A percentile compares a stretch with the other conserved stretches of the same genome.
These are phyloP conservation scores for Solanum habrochaites DNA, from an alignment of 257 asterid species.

Conservation along the genomic window DNA sequence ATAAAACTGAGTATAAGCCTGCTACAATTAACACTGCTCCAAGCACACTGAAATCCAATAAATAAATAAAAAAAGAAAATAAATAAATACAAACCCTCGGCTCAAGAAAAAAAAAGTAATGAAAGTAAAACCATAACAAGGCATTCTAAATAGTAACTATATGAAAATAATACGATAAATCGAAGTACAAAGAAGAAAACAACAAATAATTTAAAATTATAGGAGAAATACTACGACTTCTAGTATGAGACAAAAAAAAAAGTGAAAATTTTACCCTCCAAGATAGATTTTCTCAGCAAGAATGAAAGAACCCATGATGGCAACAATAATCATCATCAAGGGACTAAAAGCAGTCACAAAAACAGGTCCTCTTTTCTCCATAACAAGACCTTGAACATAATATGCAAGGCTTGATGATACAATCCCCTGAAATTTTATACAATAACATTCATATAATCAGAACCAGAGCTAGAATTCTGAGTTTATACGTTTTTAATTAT, in stretches of 20 bases:
- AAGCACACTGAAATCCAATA: slow-evolving; percentile 21
- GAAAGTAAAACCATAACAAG: background rate
- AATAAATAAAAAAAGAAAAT: background rate
- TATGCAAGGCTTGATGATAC: slow-evolving; percentile 52
- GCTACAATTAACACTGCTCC: slow-evolving; percentile 44
- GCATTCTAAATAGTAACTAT: background rate
- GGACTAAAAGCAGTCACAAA: slow-evolving; percentile 60
- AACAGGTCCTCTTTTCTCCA: slow-evolving; percentile 56
- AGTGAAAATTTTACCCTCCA: slow-evolving; percentile 36
- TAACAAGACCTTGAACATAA: slow-evolving; percentile 51
- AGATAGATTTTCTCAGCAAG: slow-evolving; percentile 41
- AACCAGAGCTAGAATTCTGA: background rate
- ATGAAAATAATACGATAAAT: background rate
- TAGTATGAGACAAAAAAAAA: background rate
- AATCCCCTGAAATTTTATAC: slow-evolving; percentile 24
- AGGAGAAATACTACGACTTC: background rate
- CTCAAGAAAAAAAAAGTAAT: background rate
- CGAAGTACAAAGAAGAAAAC: background rate
- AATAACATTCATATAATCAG: background rate
- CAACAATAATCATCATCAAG: slow-evolving; percentile 49
- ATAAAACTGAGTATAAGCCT: slow-evolving; percentile 39
- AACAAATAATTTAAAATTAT: background rate
- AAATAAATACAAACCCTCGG: rapidly evolving
- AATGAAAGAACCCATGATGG: slow-evolving; percentile 48
- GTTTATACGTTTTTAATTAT: background rate